Evolutionary conservation across 2,329 filamentous ascomycete genomes (phyloP), one percentile per base, ranked within the genome.

Genomic region (Herpotrichia juniperi): DNA sequence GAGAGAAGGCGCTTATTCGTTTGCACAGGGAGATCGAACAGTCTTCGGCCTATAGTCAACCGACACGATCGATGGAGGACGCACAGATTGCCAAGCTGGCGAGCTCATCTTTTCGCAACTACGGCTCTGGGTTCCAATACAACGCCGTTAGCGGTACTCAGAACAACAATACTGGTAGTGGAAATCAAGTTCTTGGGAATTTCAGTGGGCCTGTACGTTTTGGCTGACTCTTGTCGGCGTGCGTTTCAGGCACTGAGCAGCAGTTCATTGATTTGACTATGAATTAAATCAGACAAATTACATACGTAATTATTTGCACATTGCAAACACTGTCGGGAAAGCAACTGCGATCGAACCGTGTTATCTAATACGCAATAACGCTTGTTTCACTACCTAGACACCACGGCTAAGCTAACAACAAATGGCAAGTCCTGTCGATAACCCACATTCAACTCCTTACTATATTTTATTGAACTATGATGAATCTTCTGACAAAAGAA

Each of bases 201-300:
- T 40, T 40, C 35, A 40, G 22, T 40, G 35, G 35, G 16, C 35
- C 35, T 40, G 35, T 40, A 14, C 7, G 22, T 40, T 40, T 40
- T 25, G 35, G 35, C 31, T 34, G 8, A n/a, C 16, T 34, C 31
- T 34, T n/a, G 31, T 14, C 31, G 6, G 14, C 31, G 22, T 22
- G 17, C 22, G 35, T 40, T 17, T 40, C 6, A 40, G 4, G 17
- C 17, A 19, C 16, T 40, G 16, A 21, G 6, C 22, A 40, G 35
- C 17, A n/a, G 14, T 40, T 40, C 6, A 40, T 40, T 17, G 17
- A 40, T 40, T 22, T 40, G 35, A 17, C 35, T 40, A 21, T 16
- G 35, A 40, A 40, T n/a, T 14, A 21, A 40, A 21, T 40, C 16
- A 40, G 35, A n/a, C 7, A 40, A 19, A 14, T 21, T 6, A 9